Evolutionary conservation across 345 rosid genomes (phyloP).

Genomic region (Diplotaxis tenuifolia): DNA sequence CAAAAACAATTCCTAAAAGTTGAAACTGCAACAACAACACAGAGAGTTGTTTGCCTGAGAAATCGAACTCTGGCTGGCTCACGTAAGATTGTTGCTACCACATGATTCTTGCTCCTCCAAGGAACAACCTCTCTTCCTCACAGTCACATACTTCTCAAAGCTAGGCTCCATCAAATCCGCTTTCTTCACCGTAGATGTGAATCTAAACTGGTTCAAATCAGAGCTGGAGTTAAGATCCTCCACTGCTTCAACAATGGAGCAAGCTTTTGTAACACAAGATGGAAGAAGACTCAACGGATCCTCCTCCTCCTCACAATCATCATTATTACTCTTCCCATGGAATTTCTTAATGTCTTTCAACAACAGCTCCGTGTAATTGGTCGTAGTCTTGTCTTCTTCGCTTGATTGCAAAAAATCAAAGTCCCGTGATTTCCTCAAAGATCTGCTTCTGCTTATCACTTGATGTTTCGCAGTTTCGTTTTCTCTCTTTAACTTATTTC

Average conservation of each 20-base stretch:
- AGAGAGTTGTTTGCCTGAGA: constrained; percentile 10
- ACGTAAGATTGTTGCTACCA: constrained; percentile 71
- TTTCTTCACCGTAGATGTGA: constrained; percentile 31
- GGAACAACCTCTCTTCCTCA: constrained; percentile 54
- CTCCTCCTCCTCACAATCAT: not conserved
- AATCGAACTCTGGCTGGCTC: constrained; percentile 26
- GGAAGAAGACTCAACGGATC: constrained; percentile 18
- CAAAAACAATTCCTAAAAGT: not conserved
- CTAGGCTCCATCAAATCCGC: constrained; percentile 79
- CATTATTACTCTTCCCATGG: constrained; percentile 54
- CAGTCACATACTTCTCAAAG: constrained; percentile 78
- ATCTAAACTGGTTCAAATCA: constrained; percentile 26
- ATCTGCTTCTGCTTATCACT: constrained; percentile 61
- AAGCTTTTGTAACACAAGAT: constrained; percentile 70
- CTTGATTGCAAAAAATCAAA: constrained; percentile 41
- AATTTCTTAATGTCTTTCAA: constrained; percentile 86
- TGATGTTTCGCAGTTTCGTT: constrained; percentile 37
- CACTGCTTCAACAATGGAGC: constrained; percentile 81
- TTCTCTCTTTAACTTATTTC: constrained; percentile 26
- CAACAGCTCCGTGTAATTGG: constrained; percentile 60
- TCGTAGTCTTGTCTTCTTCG: constrained; percentile 34
- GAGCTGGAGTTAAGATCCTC: constrained; percentile 71
- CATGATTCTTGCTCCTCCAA: constrained; percentile 68
- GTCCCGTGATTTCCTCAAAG: constrained; percentile 63
- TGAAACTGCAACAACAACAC: constrained; percentile 4